Base-by-base conservation (phyloP, 2,329 filamentous ascomycete genomes). In the Exserohilum rostratum region DNA sequence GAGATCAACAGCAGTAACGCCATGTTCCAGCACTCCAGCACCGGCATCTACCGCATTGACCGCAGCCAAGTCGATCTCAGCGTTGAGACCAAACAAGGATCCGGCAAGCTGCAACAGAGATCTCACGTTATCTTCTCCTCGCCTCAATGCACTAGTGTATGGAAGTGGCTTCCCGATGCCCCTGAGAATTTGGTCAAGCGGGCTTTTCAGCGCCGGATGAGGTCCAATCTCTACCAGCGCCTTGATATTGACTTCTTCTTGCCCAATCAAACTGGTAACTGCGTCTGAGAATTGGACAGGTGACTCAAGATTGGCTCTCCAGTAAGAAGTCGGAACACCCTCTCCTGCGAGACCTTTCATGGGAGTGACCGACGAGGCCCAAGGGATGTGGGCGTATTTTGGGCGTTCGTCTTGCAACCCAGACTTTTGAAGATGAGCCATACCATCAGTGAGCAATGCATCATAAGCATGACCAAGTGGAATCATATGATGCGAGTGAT, bases 181-280 rank as follows among this genome's bases (percentile, higher is more conserved):
- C 25, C 71, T 65, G 22, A 77, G 63, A 1, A 69, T 78, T 49
- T 79, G 70, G 0, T 53, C 64, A 0, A 73, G 68, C 0, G 80
- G 79, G 0, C 71, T 69, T 52, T 75, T 76, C 1, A 82, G 69
- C 3, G 77, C 74, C 0, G 78, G 3, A 38, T 76, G 72, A 4
- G 74, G 74, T 4, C 64, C 64, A 12, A 65, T 49, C 40, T 67
- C 64, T n/a, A 67, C 37, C 2, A 64, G 6, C 10, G 29, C 11
- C n/a, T n/a, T n/a, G n/a, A n/a, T n/a, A 9, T 31, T 5, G 9
- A 53, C 13, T 25, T 50, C 34, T 33, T 13, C 22, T 10, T 20
- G 22, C 9, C 13, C n/a, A 7, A 56, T 10, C 3, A 53, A 4
- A 1, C 46, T 43, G 7, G 13, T 11, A 5, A 65, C 33, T 10